Conservation (phyloP, 495 filamentous ascomycete genomes). For the Pyrenopolyporus hunteri region DNA sequence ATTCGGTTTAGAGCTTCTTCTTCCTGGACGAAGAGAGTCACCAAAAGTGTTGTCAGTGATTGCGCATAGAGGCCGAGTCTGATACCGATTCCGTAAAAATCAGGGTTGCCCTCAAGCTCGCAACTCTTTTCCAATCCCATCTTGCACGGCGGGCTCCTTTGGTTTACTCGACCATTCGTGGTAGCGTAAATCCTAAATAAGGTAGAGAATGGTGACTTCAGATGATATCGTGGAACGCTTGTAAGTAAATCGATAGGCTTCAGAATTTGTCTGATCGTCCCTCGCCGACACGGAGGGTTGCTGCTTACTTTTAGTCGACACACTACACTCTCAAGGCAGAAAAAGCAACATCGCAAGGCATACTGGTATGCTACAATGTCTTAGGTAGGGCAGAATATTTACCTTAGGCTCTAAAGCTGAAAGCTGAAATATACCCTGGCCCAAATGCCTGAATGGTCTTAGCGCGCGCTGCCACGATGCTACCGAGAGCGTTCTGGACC, state of each 20-base stretch:
- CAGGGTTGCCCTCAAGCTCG: constrained; percentile 15
- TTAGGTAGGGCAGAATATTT: background rate
- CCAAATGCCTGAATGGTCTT: constrained; percentile 7
- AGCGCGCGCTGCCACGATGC: background rate
- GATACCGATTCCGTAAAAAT: constrained; percentile 31
- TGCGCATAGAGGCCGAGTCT: constrained; percentile 34
- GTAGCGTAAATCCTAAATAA: no score
- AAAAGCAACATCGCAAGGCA: background rate
- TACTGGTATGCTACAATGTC: background rate
- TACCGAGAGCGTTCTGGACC: constrained; percentile 5
- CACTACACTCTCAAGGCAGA: background rate
- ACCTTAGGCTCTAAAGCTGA: background rate
- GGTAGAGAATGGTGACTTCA: background rate
- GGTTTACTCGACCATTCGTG: background rate
- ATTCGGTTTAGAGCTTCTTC: constrained; percentile 22
- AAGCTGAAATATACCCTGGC: constrained; percentile 3
- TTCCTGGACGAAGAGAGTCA: constrained; percentile 26
- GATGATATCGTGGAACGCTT: no score
- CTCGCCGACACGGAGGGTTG: background rate
- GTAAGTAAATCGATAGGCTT: no score
- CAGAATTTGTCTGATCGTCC: no score
- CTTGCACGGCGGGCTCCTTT: no score
- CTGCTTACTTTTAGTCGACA: background rate
- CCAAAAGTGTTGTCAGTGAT: constrained; percentile 24
- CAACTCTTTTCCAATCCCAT: constrained; percentile 5